These are phyloP conservation scores for Crataegus laevigata DNA, from an alignment of 306 rosid species.

Conservation along the genomic window DNA sequence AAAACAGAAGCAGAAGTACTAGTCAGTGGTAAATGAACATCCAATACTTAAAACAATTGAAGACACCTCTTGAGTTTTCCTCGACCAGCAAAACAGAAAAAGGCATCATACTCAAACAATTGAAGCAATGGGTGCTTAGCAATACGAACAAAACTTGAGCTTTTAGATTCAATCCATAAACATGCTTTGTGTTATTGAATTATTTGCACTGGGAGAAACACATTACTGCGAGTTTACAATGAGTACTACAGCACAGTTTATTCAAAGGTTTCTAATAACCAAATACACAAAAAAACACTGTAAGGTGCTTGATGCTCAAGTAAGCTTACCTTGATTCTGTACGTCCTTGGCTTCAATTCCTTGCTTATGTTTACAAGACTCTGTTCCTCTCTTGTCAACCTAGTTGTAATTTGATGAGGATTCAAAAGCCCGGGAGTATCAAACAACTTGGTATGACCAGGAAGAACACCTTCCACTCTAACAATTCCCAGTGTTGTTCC, in stretches of 20 bases:
- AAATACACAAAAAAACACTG: background rate
- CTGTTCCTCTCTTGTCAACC: slow-evolving; percentile 83
- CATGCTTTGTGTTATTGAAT: background rate
- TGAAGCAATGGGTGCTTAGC: background rate
- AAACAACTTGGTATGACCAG: slow-evolving; percentile 71
- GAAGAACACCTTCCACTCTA: slow-evolving; percentile 86
- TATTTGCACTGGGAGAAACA: background rate
- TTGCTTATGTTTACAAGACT: slow-evolving; percentile 74
- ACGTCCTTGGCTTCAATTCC: slow-evolving; percentile 94
- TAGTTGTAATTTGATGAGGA: slow-evolving; percentile 78
- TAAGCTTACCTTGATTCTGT: slow-evolving; percentile 69
- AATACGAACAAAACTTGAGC: background rate
- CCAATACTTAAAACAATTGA: background rate
- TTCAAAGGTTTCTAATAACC: background rate
- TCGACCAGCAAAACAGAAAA: no score
- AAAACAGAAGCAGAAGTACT: background rate
- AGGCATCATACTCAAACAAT: background rate
- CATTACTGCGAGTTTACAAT: background rate
- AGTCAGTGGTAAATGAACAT: background rate
- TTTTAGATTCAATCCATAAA: background rate
- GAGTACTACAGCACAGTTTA: background rate
- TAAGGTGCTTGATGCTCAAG: background rate
- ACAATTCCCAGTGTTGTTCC: slow-evolving; percentile 92
- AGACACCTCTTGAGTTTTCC: background rate
- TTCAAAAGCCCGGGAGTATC: slow-evolving; percentile 92